phyloP scores from a whole-genome alignment of 116 monocot genomes.

The Dioscorea cayenensis region DNA sequence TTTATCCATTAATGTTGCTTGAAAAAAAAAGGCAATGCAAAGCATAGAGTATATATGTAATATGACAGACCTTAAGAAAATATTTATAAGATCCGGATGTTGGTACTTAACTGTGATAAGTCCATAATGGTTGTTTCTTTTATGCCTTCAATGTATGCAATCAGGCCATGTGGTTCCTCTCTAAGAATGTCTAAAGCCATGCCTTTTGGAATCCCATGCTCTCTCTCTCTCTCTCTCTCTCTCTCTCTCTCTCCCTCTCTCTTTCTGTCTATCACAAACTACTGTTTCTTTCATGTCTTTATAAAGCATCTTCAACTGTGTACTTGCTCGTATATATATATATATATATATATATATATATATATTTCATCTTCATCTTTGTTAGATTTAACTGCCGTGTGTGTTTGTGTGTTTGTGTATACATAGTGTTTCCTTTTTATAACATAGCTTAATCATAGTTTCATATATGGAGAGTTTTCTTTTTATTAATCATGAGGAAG shows the following conservation, averaged over 20 bases:
- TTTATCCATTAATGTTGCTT: not conserved
- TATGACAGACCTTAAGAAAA: not conserved
- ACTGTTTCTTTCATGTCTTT: too few relatives aligned
- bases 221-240: not conserved
- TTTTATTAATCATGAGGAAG: too few relatives aligned
- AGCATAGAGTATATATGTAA: not conserved
- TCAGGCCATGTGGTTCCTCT: not conserved
- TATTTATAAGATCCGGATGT: slow-evolving; percentile 1
- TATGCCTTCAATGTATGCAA: not conserved
- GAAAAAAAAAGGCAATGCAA: not conserved
- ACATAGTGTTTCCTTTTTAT: too few relatives aligned
- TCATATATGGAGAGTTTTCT: too few relatives aligned
- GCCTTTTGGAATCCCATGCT: not conserved
- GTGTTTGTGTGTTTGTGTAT: too few relatives aligned
- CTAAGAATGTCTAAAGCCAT: not conserved
- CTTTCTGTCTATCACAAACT: not conserved
- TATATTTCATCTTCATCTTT: too few relatives aligned
- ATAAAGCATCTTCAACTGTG: too few relatives aligned
- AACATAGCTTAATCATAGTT: too few relatives aligned
- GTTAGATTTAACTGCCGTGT: too few relatives aligned
- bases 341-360: too few relatives aligned
- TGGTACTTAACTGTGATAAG: slow-evolving; percentile 1
- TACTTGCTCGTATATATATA: too few relatives aligned
- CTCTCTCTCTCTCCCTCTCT: not conserved
- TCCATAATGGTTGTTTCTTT: not conserved